Evolutionary conservation across 2,329 filamentous ascomycete species (phyloP), one percentile per base, ranked within the genome.

Genomic region (Daldinia sp.): DNA sequence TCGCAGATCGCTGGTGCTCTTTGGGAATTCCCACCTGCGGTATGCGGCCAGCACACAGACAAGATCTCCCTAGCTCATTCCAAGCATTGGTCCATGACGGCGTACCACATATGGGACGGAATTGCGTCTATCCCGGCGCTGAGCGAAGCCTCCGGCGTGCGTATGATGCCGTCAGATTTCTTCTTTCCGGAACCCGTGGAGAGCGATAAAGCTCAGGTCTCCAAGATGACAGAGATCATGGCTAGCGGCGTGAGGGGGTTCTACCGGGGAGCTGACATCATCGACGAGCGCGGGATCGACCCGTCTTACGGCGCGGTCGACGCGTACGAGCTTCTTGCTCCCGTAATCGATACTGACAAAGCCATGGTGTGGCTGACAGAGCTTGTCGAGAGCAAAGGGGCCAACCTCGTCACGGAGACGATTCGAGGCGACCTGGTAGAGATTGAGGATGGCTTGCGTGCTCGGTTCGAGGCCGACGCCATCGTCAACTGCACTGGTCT

Each of bases 1-100:
- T 83, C 82, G 0, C 82, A 84, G 68, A 82, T 84, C 58, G 82
- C 82, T 0, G 83, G 82, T 12, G 82, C 83, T 0, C 76, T 84
- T 1, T 85, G 82, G 83, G 82, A 85, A 67, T 82, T 77, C 58
- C 82, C 82, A 28, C 82, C 82, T 0, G 82, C 81, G 0, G 81
- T 81, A 1, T 85, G 83, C 67, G 83, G 82, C 3, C 76, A 79
- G 35, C 81, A 84, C 60, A 81, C 79, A 1, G 80, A 81, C 71
- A 76, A 76, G 48, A 80, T 81, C 51, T 81, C 79, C 0, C 74
- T 82, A 15, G 76, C 79, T 9, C 75, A 81, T 58, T 82, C 80
- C 2, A 82, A 82, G 71, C 73, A 73, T 39, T 83, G 81, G 80
- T 78, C 77, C 60, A 80, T 83, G 78, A 78, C 76, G 5, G 75